Evolutionary conservation across 441 rosid species (phyloP).

Genomic region (Erysimum pusillum): DNA sequence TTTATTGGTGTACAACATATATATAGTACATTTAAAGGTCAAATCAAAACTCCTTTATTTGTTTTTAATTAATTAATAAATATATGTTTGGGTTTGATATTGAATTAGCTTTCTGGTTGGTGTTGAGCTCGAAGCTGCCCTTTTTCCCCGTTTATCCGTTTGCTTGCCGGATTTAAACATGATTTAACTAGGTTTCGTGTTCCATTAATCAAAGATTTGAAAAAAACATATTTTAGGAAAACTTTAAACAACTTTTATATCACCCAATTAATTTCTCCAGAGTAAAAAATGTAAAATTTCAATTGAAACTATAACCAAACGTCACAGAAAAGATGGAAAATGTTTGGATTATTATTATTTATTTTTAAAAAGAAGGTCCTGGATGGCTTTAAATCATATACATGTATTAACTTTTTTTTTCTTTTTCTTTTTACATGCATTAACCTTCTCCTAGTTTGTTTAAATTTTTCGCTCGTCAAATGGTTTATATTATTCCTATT

Average conservation of each 20-base stretch:
- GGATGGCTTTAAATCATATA: conserved; percentile 21
- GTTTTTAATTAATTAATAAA: background rate
- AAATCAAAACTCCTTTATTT: conserved; percentile 15
- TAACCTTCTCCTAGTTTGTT: conserved; percentile 3
- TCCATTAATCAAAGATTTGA: conserved; percentile 59
- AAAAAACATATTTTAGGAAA: conserved; percentile 1
- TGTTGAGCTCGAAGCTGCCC: conserved; percentile 82
- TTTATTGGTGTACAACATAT: background rate
- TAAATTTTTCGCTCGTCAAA: background rate
- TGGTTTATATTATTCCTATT: too few species aligned
- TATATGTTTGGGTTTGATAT: conserved; percentile 41
- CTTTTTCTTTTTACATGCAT: too few species aligned
- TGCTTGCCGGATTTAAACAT: conserved; percentile 71
- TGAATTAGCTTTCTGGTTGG: conserved; percentile 71
- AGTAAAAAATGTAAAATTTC: conserved; percentile 1
- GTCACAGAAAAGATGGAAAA: conserved; percentile 15
- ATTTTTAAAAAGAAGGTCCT: background rate
- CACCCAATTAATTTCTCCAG: conserved; percentile 20
- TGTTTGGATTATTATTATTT: background rate
- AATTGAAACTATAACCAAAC: conserved; percentile 4
- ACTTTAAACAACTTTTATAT: conserved; percentile 26
- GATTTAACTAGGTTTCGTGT: conserved; percentile 69
- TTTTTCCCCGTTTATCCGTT: conserved; percentile 72
- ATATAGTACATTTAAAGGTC: conserved; percentile 24
- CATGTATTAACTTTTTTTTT: too few species aligned